Conservation (phyloP, 352 stramenopile genomes). For the Pythium sp. region DNA sequence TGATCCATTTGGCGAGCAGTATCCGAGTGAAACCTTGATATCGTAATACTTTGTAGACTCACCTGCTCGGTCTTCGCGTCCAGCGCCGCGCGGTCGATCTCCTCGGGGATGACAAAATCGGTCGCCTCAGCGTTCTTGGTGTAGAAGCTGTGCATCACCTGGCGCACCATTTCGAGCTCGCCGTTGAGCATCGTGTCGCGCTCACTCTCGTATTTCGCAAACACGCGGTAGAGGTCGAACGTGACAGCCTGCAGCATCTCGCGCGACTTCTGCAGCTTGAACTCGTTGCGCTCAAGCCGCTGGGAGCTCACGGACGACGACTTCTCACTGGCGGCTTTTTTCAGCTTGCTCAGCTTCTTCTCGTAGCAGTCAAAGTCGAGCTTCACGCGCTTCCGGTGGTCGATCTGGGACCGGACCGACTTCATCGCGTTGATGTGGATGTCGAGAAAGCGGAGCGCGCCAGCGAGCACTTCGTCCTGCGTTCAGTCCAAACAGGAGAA, state of each 20-base stretch:
- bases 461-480: constrained; percentile 59
- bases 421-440: constrained; percentile 81
- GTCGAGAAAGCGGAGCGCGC: constrained; percentile 61
- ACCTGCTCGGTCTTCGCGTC: constrained; percentile 48
- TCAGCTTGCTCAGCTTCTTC: constrained; percentile 44
- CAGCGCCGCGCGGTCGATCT: constrained; percentile 46
- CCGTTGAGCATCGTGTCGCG: constrained; percentile 72
- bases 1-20: too few species aligned
- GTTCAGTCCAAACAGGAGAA: neutral
- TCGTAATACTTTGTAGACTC: too few species aligned
- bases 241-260: constrained; percentile 49
- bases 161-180: constrained; percentile 77
- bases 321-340: constrained; percentile 9
- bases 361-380: constrained; percentile 74
- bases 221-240: constrained; percentile 67
- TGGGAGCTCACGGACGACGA: constrained; percentile 18
- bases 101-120: constrained; percentile 56
- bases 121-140: constrained; percentile 68
- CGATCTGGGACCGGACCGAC: constrained; percentile 68
- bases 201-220: constrained; percentile 76
- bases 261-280: constrained; percentile 48
- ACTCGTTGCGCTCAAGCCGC: constrained; percentile 55
- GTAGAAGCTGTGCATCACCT: constrained; percentile 81
- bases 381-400: constrained; percentile 59
- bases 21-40: too few species aligned